A percentile compares a stretch with the other conserved stretches of the same genome.
These are phyloP conservation scores for Kodamaea fukazawae DNA, from an alignment of 805 yeast genomes.

Conservation along the genomic window DNA sequence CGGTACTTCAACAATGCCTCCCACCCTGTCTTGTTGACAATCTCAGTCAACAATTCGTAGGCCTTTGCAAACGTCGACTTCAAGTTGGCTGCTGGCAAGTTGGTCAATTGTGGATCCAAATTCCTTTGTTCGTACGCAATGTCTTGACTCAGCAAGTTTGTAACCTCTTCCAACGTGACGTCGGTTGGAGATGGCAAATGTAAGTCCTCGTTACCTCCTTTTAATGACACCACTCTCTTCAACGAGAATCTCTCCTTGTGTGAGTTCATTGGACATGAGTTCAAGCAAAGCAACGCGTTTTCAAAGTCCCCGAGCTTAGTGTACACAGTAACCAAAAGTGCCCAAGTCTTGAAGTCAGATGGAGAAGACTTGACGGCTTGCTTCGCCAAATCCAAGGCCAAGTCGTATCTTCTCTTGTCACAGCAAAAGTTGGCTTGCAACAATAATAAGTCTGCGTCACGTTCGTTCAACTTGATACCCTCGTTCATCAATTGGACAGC, in stretches of 20 bases:
- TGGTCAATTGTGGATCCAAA: conserved; percentile 59
- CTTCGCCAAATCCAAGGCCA: conserved; percentile 58
- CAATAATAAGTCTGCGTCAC: conserved; percentile 54
- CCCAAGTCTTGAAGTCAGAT: conserved; percentile 75
- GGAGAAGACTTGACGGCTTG: conserved; percentile 72
- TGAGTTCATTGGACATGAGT: conserved; percentile 80
- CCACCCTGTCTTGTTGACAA: conserved; percentile 46
- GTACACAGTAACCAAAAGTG: conserved; percentile 60
- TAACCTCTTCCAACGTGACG: conserved; percentile 66
- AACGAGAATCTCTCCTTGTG: conserved; percentile 64
- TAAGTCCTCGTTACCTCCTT: conserved; percentile 47
- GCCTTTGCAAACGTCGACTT: conserved; percentile 48
- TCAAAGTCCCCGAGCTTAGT: conserved; percentile 64
- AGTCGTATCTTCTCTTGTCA: conserved; percentile 49
- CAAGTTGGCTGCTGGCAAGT: conserved; percentile 68
- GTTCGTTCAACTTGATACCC: conserved; percentile 47
- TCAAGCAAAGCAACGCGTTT: conserved; percentile 66
- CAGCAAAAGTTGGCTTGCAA: conserved; percentile 59
- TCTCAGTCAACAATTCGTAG: conserved; percentile 44
- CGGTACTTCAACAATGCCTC: conserved; percentile 43
- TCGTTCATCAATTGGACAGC: conserved; percentile 53
- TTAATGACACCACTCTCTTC: conserved; percentile 56
- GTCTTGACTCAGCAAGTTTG: conserved; percentile 62
- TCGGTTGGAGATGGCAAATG: conserved; percentile 78
- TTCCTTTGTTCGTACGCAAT: conserved; percentile 63